Evolutionary conservation across 768 basidiomycete species (phyloP).

Genomic region (Chalciporus piperatus): DNA sequence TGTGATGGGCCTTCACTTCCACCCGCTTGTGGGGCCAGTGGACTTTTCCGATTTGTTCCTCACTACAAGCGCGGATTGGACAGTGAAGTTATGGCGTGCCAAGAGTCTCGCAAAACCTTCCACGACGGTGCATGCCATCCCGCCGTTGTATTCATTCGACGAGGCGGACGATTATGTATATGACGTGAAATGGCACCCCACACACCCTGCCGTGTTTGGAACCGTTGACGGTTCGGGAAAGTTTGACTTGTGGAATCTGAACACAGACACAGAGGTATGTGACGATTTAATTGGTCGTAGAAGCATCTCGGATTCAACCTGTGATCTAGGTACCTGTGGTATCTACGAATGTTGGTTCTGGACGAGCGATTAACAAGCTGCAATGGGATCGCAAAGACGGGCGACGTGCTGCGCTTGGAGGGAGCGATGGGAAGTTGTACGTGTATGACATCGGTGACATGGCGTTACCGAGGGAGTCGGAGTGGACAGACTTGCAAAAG

Average conservation of each 20-base stretch:
- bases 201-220: slow-evolving; percentile 92
- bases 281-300: background rate
- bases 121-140: slow-evolving; percentile 48
- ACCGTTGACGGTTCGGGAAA: slow-evolving; percentile 92
- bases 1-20: slow-evolving; percentile 92
- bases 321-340: slow-evolving; percentile 77
- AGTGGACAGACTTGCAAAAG: slow-evolving; percentile 93
- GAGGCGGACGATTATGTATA: slow-evolving; percentile 99
- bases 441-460: slow-evolving; percentile 95
- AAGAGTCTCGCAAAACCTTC: slow-evolving; percentile 75
- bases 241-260: slow-evolving; percentile 98
- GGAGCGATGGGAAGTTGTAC: slow-evolving; percentile 89
- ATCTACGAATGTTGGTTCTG: slow-evolving; percentile 77
- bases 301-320: slow-evolving; percentile 3
- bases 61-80: slow-evolving; percentile 95
- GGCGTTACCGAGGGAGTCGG: slow-evolving; percentile 81
- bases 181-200: slow-evolving; percentile 97
- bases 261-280: slow-evolving; percentile 91
- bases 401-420: slow-evolving; percentile 83
- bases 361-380: slow-evolving; percentile 90
- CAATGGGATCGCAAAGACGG: slow-evolving; percentile 95
- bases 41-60: slow-evolving; percentile 97
- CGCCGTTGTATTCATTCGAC: slow-evolving; percentile 90
- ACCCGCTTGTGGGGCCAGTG: slow-evolving; percentile 85
- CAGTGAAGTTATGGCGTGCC: slow-evolving; percentile 93